A percentile compares a stretch with the other conserved stretches of the same genome.
Conservation (phyloP, 768 basidiomycete species). For the Trametes sanguinea region DNA sequence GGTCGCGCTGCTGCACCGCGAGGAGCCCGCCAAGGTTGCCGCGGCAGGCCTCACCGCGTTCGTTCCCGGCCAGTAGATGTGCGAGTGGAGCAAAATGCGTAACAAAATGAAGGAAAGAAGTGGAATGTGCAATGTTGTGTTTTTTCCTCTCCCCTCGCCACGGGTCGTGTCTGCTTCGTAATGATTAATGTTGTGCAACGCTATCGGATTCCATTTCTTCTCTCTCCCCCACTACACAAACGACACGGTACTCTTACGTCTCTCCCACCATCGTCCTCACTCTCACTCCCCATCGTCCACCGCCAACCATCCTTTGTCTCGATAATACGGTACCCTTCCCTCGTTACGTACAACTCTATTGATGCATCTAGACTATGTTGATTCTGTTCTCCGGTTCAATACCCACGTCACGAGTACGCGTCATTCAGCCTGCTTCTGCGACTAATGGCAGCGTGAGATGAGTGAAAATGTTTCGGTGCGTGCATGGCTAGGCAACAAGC, state of each 20-base stretch:
- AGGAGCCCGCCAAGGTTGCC: slow-evolving; percentile 78
- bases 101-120: slow-evolving; percentile 1
- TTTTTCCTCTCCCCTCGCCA: slow-evolving; percentile 2
- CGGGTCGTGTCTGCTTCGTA: slow-evolving; percentile 3
- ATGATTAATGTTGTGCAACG: slow-evolving; percentile 19
- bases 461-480: too few species aligned
- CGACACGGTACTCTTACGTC: background rate
- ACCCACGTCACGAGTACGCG: slow-evolving; percentile 9
- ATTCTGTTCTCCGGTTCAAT: slow-evolving; percentile 4
- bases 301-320: background rate
- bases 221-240: background rate
- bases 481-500: too few species aligned
- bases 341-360: slow-evolving; percentile 10
- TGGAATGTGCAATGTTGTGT: slow-evolving; percentile 9
- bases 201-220: slow-evolving; percentile 7
- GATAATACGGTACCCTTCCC: slow-evolving; percentile 9
- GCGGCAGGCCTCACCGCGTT: slow-evolving; percentile 69
- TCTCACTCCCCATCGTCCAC: too few species aligned
- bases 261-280: background rate
- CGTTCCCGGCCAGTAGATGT: slow-evolving; percentile 35
- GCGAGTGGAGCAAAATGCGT: background rate
- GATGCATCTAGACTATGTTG: slow-evolving; percentile 24
- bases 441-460: too few species aligned
- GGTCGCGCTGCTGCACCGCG: slow-evolving; percentile 67
- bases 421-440: too few species aligned